Evolutionary conservation across 139 green algal genomes (phyloP), one percentile per base, ranked within the genome.

Genomic region (Marvania coccoides): DNA sequence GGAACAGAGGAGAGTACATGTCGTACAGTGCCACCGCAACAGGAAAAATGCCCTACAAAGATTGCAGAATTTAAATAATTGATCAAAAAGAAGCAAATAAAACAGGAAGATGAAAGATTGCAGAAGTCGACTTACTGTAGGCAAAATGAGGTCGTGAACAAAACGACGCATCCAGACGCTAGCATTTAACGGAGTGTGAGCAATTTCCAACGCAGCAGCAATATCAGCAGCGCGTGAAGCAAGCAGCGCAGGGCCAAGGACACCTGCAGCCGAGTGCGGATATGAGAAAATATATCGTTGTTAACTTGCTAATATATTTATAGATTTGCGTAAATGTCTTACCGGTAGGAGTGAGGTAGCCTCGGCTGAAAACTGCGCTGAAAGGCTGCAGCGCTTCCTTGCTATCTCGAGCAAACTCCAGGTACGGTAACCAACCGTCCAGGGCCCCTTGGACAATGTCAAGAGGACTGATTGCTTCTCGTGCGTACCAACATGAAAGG

Each of bases 371-470:
- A 5, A 54, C 33, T 12, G 19, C 37, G n/a, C 29, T 5, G 39
- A 40, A 53, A 34, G 24, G 35, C 29, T 65, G 24, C n/a, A 65
- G 40, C 24, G 9, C 28, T 7, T 23, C 37, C 13, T 29, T 68
- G 12, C 13, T 56, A 12, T 1, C 28, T 23, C n/a, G 33, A 19
- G 42, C 38, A 46, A 80, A 55, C 8, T 28, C 9, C 8, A 79
- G 56, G 61, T 70, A 80, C 29, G 70, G 66, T 9, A 80, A 56
- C 36, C 35, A 31, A 1, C 68, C 73, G 14, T 58, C 36, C 12
- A 51, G 26, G 23, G 73, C 63, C 54, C 70, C 61, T 24, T 39
- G 53, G 4, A 26, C 8, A 19, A 78, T 15, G 58, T 80, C 73
- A 8, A 65, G 40, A 1, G 73, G 61, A 3, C 26, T 33, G 4